A percentile compares a stretch with the other conserved stretches of the same genome.
Evolutionary conservation across 805 yeast species (phyloP).

Genomic region (Wilhelminamyces savonicus): DNA sequence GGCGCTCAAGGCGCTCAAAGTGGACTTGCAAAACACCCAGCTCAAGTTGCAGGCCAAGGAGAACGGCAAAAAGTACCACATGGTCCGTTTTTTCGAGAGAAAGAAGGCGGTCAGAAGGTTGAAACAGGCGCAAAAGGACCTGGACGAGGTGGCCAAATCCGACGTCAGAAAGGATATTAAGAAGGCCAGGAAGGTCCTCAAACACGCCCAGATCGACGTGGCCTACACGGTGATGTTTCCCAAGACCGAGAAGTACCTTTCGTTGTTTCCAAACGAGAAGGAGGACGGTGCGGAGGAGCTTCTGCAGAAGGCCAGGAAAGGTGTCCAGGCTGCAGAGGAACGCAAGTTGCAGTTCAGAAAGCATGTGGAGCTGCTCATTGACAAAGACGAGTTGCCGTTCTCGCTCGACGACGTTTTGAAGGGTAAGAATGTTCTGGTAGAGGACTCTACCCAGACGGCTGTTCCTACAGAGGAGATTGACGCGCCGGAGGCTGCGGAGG

Average conservation of each 20-base stretch:
- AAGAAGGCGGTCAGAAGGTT: conserved; percentile 76
- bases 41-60: conserved; percentile 40
- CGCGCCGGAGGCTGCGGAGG: conserved; percentile 36
- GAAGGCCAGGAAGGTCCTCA: conserved; percentile 43
- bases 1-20: conserved; percentile 57
- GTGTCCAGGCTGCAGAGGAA: conserved; percentile 35
- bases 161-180: conserved; percentile 33
- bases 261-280: conserved; percentile 55
- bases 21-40: conserved; percentile 49
- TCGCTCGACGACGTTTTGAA: conserved; percentile 39
- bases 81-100: conserved; percentile 87
- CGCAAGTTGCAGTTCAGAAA: conserved; percentile 40
- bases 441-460: conserved; percentile 9
- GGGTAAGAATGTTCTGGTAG: conserved; percentile 29
- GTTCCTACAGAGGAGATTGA: conserved; percentile 26
- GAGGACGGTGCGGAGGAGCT: conserved; percentile 16
- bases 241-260: conserved; percentile 67
- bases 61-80: conserved; percentile 72
- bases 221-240: conserved; percentile 79
- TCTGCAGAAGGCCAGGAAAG: conserved; percentile 34
- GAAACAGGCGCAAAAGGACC: conserved; percentile 41
- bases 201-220: conserved; percentile 59
- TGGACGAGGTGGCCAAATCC: conserved; percentile 27
- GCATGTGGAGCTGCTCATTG: conserved; percentile 45
- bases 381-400: conserved; percentile 49